Percentiles rank a stretch among this genome's conserved stretches.
These are phyloP conservation scores for Colletotrichum tropicicola DNA, from an alignment of 2,329 filamentous ascomycete species.

Conservation along the genomic window DNA sequence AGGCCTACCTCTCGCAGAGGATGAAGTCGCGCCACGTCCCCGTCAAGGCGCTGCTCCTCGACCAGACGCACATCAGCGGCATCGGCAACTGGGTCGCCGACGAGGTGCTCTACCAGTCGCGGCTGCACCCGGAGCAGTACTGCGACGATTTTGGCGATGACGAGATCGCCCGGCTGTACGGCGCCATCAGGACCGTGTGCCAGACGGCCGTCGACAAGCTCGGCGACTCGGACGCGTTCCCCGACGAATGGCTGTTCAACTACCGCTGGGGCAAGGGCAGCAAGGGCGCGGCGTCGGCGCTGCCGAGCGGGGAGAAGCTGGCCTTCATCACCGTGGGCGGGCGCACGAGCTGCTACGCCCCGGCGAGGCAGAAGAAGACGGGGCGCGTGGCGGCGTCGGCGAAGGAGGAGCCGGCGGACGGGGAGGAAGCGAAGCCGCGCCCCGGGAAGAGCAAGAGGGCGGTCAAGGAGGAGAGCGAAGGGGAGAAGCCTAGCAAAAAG, in stretches of 20 bases:
- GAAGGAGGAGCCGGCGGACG: conserved; percentile 52
- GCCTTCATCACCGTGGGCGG: conserved; percentile 90
- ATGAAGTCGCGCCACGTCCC: conserved; percentile 82
- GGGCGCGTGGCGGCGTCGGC: conserved; percentile 50
- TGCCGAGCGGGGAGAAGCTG: conserved; percentile 88
- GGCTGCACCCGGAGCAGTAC: conserved; percentile 92
- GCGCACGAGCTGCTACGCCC: conserved; percentile 89
- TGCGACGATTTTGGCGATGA: conserved; percentile 80
- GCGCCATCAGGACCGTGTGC: conserved; percentile 81
- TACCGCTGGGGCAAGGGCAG: conserved; percentile 91
- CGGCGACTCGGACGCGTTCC: conserved; percentile 85
- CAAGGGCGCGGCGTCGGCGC: conserved; percentile 70
- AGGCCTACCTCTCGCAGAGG: conserved; percentile 77
- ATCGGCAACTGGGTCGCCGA: conserved; percentile 98
- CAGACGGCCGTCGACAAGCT: conserved; percentile 80
- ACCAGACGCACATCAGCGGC: conserved; percentile 89
- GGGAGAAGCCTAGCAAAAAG: conserved; percentile 38
- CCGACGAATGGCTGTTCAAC: conserved; percentile 87
- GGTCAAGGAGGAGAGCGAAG: conserved; percentile 38
- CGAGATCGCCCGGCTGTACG: conserved; percentile 77
- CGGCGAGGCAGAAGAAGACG: conserved; percentile 84
- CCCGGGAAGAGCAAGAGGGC: conserved; percentile 35
- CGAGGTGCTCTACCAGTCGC: conserved; percentile 90
- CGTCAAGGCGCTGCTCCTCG: conserved; percentile 86
- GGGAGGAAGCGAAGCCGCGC: conserved; percentile 34